Evolutionary conservation across 2,329 filamentous ascomycete genomes (phyloP), one percentile per base, ranked within the genome.

Genomic region (Fusarium poae): DNA sequence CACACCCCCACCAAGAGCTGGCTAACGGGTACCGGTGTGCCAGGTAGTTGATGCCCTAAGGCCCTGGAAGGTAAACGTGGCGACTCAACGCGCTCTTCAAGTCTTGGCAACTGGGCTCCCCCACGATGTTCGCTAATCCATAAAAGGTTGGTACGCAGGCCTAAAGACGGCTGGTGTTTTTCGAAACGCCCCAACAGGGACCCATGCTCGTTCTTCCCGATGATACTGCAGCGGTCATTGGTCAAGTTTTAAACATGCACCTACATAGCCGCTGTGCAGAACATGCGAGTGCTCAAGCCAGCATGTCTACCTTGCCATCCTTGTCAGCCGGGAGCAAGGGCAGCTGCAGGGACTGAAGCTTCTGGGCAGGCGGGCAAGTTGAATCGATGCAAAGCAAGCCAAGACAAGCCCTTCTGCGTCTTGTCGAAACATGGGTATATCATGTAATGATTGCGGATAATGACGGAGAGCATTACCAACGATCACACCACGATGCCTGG

Each of bases 261-360:
- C 61, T 78, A 79, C 78, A 80, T 80, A 79, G 77, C 78, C 79
- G 79, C 78, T 79, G 75, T 79, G 78, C 77, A 78, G 77, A 72
- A 77, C 73, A 80, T 79, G 79, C 78, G 79, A 79, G 77, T 79
- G 77, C 76, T 79, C 77, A 76, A 77, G 72, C 77, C 76, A 76
- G 72, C 72, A 65, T 72, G 62, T 62, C 62, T 67, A 65, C 66
- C 64, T 69, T 63, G 59, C 64, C 62, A 76, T 53, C 72, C 75
- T 69, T 74, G 72, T 61, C 56, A 42, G 42, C 54, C 59, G 57
- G 67, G 58, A 62, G 46, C 55, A 61, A 65, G 57, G 58, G 62
- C 63, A 65, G 67, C 74, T 77, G 75, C 76, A 77, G 75, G 75
- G 76, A 77, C 72, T 73, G 58, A 57, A 65, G 71, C 67, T 68